Base-by-base conservation (phyloP, 2,329 filamentous ascomycete genomes). In the Decorospora gaudefroyi region DNA sequence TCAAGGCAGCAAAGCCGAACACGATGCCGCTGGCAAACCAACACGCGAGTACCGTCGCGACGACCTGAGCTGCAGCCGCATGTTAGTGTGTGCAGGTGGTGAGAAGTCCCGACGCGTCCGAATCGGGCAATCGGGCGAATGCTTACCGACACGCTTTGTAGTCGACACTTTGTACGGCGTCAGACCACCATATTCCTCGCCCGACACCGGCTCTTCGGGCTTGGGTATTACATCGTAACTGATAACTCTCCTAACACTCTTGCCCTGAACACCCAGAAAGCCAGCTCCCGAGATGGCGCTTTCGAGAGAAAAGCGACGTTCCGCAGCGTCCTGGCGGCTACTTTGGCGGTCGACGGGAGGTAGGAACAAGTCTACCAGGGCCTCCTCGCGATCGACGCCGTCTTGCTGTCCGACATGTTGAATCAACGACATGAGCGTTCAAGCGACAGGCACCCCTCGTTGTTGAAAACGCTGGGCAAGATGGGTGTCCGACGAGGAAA, bases 351-450 rank as follows among this genome's bases (percentile, higher is more conserved):
- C 64, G 49, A 69, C 56, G 31, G 65, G 64, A 38, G 64, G 58
- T 13, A 70, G 51, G 33, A 69, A 67, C 28, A 70, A 52, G 42
- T 69, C 64, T 39, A 65, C 61, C 23, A 69, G 54, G 3, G 66
- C 67, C 52, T 70, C 68, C 30, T 76, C 72, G 45, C 74, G 69
- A 56, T 79, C 76, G 32, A 67, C 67, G 51, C 76, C 76, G 59
- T 78, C 76, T 57, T 76, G 69, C 37, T 71, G 68, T 33, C 74
- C 74, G 42, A 79, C 76, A 61, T 78, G 76, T 61, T 78, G 76
- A 46, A 76, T 69, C 38, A 79, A 67, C 59, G 77, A 79, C 76
- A 79, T 79, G 45, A 41, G 46, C 47, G 16, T 16, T 38, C 31
- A 49, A 44, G 50, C 46, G 50, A 48, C 22, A 25, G 35, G 36